Evolutionary conservation across 768 basidiomycete genomes (phyloP).

Genomic region (Collybia sp.): DNA sequence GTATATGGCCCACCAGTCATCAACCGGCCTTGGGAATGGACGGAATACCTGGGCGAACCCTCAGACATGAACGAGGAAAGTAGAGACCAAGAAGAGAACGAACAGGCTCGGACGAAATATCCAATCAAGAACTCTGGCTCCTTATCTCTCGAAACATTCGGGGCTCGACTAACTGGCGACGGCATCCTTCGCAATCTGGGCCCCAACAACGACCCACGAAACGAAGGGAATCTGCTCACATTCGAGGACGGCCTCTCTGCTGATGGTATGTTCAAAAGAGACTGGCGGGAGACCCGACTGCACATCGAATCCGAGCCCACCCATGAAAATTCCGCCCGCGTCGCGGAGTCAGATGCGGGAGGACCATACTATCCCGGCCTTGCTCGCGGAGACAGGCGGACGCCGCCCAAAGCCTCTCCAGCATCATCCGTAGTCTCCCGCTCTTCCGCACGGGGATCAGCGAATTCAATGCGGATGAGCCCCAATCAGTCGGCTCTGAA

Average conservation of each 20-base stretch:
- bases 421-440: slow-evolving; percentile 38
- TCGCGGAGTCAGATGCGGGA: slow-evolving; percentile 16
- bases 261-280: slow-evolving; percentile 65
- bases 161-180: slow-evolving; percentile 61
- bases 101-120: slow-evolving; percentile 26
- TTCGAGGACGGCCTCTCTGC: slow-evolving; percentile 63
- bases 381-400: slow-evolving; percentile 15
- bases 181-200: slow-evolving; percentile 28
- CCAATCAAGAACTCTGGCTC: slow-evolving; percentile 63
- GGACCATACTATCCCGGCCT: slow-evolving; percentile 7
- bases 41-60: slow-evolving; percentile 68
- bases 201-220: slow-evolving; percentile 23
- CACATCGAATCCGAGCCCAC: slow-evolving; percentile 28
- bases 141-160: slow-evolving; percentile 69
- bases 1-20: slow-evolving; percentile 49
- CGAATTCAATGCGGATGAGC: slow-evolving; percentile 49
- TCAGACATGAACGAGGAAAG: slow-evolving; percentile 40
- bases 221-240: slow-evolving; percentile 43
- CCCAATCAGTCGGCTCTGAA: slow-evolving; percentile 36
- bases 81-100: slow-evolving; percentile 33
- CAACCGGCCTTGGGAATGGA: slow-evolving; percentile 86
- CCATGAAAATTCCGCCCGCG: slow-evolving; percentile 12
- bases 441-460: slow-evolving; percentile 43
- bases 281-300: slow-evolving; percentile 73
- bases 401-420: slow-evolving; percentile 31